Conservation (phyloP, 441 rosid genomes). For the Adansonia rubrostipa region DNA sequence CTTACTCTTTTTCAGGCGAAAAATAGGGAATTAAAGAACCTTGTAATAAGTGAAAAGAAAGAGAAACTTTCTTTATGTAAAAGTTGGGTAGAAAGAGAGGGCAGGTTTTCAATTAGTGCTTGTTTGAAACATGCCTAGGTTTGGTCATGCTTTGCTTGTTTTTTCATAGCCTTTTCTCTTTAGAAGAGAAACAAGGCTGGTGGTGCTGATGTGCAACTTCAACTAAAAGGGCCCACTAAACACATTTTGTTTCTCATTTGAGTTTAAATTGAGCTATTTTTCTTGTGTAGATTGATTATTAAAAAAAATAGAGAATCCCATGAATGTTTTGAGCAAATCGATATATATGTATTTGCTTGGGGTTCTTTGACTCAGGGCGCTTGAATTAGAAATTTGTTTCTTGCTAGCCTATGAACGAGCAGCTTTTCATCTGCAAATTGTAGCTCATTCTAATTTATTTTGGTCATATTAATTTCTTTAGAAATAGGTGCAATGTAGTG, state of each 20-base stretch:
- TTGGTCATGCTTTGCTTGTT: conserved; percentile 22
- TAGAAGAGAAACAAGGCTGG: not conserved
- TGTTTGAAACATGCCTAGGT: conserved; percentile 14
- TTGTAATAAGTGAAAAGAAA: not conserved
- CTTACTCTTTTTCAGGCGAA: not conserved
- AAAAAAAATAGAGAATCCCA: not conserved
- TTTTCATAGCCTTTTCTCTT: conserved; percentile 12
- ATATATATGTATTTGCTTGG: not conserved
- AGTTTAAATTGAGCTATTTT: not conserved
- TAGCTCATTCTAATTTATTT: not conserved
- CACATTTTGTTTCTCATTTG: not conserved
- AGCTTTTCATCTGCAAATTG: not conserved
- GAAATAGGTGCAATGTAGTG: not conserved
- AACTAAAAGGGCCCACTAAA: conserved; percentile 22
- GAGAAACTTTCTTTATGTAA: not conserved
- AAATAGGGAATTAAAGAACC: not conserved
- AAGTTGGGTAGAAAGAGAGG: conserved; percentile 15
- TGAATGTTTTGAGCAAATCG: not conserved
- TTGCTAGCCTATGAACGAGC: not conserved
- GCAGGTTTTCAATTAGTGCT: not conserved
- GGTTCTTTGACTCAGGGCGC: not conserved
- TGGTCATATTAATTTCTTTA: not conserved
- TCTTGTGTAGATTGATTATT: not conserved
- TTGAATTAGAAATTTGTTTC: not conserved
- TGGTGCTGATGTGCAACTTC: conserved; percentile 22